Evolutionary conservation across 805 yeast species (phyloP), one percentile per base, ranked within the genome.

Genomic region (Clavispora asparagi): DNA sequence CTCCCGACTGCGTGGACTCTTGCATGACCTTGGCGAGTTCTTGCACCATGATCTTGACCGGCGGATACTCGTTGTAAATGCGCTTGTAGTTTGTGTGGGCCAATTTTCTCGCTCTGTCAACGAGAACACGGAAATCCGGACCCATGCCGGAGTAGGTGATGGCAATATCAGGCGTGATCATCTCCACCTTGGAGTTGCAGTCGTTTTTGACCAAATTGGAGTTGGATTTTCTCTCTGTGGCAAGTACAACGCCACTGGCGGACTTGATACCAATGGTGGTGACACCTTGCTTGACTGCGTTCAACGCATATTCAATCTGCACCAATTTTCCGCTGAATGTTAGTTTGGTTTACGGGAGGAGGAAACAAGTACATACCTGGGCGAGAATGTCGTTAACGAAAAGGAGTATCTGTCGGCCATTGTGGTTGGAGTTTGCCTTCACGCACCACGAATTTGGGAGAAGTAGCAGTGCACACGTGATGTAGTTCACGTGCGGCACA

Each of bases 321-420:
- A 91, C 96, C 55, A 94, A 80, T 74, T 94, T 94, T 56, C 99
- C 99, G 68, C 96, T 88, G 60, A 36, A 19, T 44, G 67, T 58
- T 63, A 62, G 67, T 56, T 54, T 14, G 7, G 26, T 17, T 37
- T 32, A 2, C 23, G 11, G 25, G n/a, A 17, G 25, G 32, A 7
- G 19, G 23, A 17, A 9, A 6, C 13, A 17, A 25, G 11, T 40
- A 75, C 85, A 56, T 77, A 85, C 91, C 86, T 87, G 62, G 99
- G 99, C 42, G 98, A 92, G 67, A 94, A 94, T 14, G 99, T 94
- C 25, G 99, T 94, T 52, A 94, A 78, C 23, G 99, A 94, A 65
- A 94, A 94, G 17, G 98, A 90, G 71, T 94, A 94, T 78, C 99
- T 83, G 68, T 94, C 99, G 49, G 99, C 96, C 98, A 94, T 94